Percentiles rank a stretch among this genome's conserved stretches.
Conservation (phyloP, 2,329 filamentous ascomycete species). For the Colletotrichum sp. region DNA sequence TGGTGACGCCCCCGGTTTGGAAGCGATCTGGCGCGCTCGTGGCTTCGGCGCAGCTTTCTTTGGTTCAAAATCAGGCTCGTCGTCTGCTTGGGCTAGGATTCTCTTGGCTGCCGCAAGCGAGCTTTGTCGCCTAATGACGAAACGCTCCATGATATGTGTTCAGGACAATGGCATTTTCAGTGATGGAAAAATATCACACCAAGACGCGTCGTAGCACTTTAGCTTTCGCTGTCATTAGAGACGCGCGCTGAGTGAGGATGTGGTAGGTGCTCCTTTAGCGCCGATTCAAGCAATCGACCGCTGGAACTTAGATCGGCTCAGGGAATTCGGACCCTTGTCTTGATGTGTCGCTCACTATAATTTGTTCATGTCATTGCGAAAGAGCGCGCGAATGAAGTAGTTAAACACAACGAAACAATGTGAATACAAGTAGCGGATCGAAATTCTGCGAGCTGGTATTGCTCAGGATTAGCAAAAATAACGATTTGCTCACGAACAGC, state of each 20-base stretch:
- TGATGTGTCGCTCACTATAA: not conserved
- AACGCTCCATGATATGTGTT: not conserved
- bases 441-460: too few relatives aligned
- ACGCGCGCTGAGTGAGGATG: not conserved
- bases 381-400: not conserved
- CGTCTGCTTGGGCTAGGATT: conserved; percentile 4
- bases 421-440: too few relatives aligned
- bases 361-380: not conserved
- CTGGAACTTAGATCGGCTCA: not conserved
- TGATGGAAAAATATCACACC: not conserved
- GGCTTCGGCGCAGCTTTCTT: not conserved
- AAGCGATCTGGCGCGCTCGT: not conserved
- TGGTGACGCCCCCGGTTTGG: not conserved
- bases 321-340: not conserved
- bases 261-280: not conserved
- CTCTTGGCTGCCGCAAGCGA: conserved; percentile 18
- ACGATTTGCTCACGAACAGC: accelerated
- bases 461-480: accelerated
- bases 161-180: not conserved
- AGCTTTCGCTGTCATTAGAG: not conserved
- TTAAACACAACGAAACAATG: too few relatives aligned
- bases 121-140: conserved; percentile 6
- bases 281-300: not conserved
- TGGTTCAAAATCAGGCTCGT: not conserved
- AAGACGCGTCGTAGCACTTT: not conserved